These are phyloP conservation scores for Pythium angustatum DNA, from an alignment of 352 stramenopile species.

Conservation along the genomic window DNA sequence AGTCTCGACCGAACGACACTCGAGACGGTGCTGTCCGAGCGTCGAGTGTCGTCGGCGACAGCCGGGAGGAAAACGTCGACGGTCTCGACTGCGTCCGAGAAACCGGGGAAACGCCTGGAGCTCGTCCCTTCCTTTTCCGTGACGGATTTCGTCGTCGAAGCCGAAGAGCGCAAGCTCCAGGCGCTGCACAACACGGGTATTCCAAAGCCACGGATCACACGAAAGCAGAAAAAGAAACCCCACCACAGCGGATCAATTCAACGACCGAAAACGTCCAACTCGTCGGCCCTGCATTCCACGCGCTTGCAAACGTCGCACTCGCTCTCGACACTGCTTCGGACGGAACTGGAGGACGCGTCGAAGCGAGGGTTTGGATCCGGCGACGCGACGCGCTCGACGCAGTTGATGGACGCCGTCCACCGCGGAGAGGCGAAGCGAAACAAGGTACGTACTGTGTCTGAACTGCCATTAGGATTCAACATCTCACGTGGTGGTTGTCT, in stretches of 20 bases:
- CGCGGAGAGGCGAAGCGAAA: conserved; percentile 60
- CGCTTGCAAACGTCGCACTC: conserved; percentile 18
- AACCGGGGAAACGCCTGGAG: neutral
- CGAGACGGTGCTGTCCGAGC: conserved; percentile 19
- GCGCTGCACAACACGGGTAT: neutral
- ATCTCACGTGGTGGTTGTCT: neutral
- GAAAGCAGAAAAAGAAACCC: conserved; percentile 6
- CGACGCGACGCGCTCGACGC: conserved; percentile 29
- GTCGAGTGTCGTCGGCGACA: neutral
- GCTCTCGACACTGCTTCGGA: conserved; percentile 25
- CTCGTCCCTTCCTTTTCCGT: conserved; percentile 1
- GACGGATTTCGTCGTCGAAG: conserved; percentile 38
- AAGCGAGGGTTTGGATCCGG: neutral
- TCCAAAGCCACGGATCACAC: neutral
- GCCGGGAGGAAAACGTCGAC: neutral
- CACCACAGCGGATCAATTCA: neutral
- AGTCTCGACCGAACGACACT: conserved; percentile 35
- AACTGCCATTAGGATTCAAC: neutral
- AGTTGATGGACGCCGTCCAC: conserved; percentile 48
- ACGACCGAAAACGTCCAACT: neutral
- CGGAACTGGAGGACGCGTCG: conserved; percentile 17
- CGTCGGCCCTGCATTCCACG: conserved; percentile 11
- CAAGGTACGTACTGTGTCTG: conserved; percentile 51
- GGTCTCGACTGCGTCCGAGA: conserved; percentile 10
- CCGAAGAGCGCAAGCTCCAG: conserved; percentile 35